Percentiles rank a stretch among this genome's conserved stretches.
Evolutionary conservation across 768 basidiomycete genomes (phyloP).

Genomic region (Cubamyces lactineus): DNA sequence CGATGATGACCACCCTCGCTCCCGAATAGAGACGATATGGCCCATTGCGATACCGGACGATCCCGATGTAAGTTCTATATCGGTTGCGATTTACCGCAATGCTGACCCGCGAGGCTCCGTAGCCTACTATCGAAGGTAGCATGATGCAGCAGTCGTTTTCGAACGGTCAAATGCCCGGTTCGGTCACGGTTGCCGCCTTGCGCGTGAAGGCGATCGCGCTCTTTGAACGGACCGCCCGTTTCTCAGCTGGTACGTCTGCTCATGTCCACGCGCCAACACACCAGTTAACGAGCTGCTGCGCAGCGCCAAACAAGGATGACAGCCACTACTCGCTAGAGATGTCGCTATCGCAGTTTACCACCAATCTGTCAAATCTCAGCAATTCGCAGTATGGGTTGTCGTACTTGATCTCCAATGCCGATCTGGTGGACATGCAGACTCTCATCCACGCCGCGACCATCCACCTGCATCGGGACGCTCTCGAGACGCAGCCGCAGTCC

Average conservation of each 20-base stretch:
- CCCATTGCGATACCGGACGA: conserved; percentile 37
- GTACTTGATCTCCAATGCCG: conserved; percentile 34
- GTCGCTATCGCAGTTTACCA: conserved; percentile 50
- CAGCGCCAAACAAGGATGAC: conserved; percentile 32
- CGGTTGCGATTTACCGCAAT: too few species aligned
- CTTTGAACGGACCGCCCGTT: conserved; percentile 55
- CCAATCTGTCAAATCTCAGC: conserved; percentile 44
- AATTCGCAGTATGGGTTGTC: conserved; percentile 34
- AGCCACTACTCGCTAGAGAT: conserved; percentile 45
- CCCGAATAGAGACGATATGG: conserved; percentile 57
- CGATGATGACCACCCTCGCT: conserved; percentile 50
- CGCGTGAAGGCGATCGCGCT: conserved; percentile 56
- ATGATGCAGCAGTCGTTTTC: conserved; percentile 3
- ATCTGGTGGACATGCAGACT: conserved; percentile 52
- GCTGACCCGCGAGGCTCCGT: neutral
- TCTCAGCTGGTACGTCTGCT: conserved; percentile 41
- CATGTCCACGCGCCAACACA: neutral
- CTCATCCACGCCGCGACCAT: conserved; percentile 54
- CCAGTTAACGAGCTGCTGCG: conserved; percentile 7
- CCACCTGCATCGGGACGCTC: conserved; percentile 49
- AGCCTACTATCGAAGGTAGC: conserved; percentile 10
- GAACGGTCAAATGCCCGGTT: conserved; percentile 13
- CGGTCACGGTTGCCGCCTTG: conserved; percentile 34
- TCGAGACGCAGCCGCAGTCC: conserved; percentile 36
- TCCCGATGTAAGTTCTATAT: conserved; percentile 28